These are phyloP conservation scores for Stemphylium vesicarium DNA, from an alignment of 2,329 filamentous ascomycete species.

Conservation along the genomic window DNA sequence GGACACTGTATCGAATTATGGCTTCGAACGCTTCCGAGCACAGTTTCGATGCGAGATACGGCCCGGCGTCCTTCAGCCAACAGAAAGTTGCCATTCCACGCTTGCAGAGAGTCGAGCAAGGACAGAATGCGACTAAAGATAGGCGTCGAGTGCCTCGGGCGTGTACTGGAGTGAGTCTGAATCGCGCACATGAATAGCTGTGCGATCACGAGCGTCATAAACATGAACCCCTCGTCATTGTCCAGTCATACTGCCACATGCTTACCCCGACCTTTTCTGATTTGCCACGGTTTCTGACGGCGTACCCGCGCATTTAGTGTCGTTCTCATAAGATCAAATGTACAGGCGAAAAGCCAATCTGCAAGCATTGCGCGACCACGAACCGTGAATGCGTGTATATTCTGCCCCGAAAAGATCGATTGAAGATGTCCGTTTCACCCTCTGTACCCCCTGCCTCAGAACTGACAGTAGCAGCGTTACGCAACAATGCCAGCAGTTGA, in stretches of 20 bases:
- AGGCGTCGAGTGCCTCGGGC: conserved; percentile 36
- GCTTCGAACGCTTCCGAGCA: conserved; percentile 17
- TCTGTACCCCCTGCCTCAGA: background rate
- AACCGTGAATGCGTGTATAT: conserved; percentile 48
- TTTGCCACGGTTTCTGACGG: conserved; percentile 17
- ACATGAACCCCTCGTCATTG: background rate
- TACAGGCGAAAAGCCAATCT: conserved; percentile 46
- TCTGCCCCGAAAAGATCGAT: conserved; percentile 47
- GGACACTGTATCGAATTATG: conserved; percentile 12
- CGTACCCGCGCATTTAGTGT: conserved; percentile 32
- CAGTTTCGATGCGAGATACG: conserved; percentile 8
- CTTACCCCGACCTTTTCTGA: conserved; percentile 2
- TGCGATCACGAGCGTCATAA: background rate
- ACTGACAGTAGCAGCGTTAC: conserved; percentile 34
- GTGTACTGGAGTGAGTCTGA: conserved; percentile 36
- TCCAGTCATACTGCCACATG: background rate
- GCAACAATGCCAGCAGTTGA: conserved; percentile 39
- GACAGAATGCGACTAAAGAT: conserved; percentile 24
- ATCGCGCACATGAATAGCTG: conserved; percentile 1
- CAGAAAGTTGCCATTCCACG: conserved; percentile 44
- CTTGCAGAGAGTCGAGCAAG: conserved; percentile 26
- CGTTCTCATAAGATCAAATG: conserved; percentile 52
- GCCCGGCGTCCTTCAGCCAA: conserved; percentile 15
- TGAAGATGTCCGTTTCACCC: conserved; percentile 40
- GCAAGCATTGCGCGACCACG: conserved; percentile 46